phyloP scores from a whole-genome alignment of 176 grass and related monocot species.

The Triticum timopheevii region DNA sequence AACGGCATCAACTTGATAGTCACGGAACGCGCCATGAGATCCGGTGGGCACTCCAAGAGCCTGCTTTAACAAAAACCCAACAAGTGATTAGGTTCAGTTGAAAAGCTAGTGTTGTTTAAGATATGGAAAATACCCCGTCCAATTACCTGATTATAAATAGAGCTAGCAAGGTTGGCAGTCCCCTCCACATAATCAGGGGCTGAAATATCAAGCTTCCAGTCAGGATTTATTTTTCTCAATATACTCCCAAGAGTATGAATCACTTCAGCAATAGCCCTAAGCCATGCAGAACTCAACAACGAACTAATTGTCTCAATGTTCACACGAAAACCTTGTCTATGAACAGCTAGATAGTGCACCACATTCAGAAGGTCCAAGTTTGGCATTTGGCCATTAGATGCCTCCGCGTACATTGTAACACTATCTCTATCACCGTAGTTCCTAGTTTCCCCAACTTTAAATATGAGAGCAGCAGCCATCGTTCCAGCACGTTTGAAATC shows the following conservation, averaged over 20 bases:
- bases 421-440: conserved; percentile 68
- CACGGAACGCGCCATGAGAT: conserved; percentile 89
- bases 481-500: conserved; percentile 95
- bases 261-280: conserved; percentile 69
- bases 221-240: conserved; percentile 74
- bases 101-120: conserved; percentile 2
- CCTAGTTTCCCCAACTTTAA: conserved; percentile 64
- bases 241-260: conserved; percentile 65
- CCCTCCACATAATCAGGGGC: conserved; percentile 76
- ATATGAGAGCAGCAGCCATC: conserved; percentile 78
- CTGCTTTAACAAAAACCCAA: conserved; percentile 44
- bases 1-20: conserved; percentile 96
- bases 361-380: conserved; percentile 97
- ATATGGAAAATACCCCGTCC: not conserved
- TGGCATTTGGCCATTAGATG: conserved; percentile 99
- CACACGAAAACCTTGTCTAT: conserved; percentile 88
- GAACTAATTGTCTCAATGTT: conserved; percentile 57
- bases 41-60: conserved; percentile 92
- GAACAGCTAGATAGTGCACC: conserved; percentile 93
- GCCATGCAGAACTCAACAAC: conserved; percentile 55
- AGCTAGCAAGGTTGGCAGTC: conserved; percentile 75
- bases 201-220: conserved; percentile 84
- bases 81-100: conserved; percentile 21
- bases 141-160: conserved; percentile 91
- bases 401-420: conserved; percentile 83